Evolutionary conservation across 352 stramenopile species (phyloP).

Genomic region (Plasmopara viticola): DNA sequence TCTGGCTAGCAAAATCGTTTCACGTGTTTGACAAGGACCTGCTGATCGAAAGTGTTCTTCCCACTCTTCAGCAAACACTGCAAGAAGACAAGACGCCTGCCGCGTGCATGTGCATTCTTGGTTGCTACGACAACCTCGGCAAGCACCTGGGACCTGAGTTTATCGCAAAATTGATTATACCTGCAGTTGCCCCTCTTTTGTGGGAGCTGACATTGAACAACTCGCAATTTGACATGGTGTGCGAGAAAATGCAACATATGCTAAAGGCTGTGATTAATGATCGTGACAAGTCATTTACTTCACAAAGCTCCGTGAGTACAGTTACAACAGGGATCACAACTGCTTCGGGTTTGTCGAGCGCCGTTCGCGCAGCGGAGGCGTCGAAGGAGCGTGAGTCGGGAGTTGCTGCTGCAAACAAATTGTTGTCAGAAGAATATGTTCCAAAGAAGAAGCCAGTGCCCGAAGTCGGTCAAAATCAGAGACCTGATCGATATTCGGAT

Average conservation of each 20-base stretch:
- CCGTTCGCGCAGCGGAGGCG: slow-evolving; percentile 55
- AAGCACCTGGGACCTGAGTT: slow-evolving; percentile 83
- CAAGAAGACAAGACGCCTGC: slow-evolving; percentile 77
- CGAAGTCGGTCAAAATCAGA: slow-evolving; percentile 22
- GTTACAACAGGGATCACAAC: slow-evolving; percentile 55
- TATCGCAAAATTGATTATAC: slow-evolving; percentile 76
- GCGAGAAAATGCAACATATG: slow-evolving; percentile 85
- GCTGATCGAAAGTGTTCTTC: slow-evolving; percentile 76
- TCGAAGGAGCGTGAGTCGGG: slow-evolving; percentile 59
- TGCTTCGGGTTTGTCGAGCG: slow-evolving; percentile 60
- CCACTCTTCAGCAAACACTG: slow-evolving; percentile 64
- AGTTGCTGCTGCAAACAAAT: slow-evolving; percentile 65
- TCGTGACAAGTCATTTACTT: slow-evolving; percentile 72
- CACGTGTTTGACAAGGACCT: slow-evolving; percentile 87
- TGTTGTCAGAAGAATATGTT: slow-evolving; percentile 76
- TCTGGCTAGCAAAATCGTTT: slow-evolving; percentile 85
- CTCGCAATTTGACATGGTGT: slow-evolving; percentile 80
- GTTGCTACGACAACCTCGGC: slow-evolving; percentile 85
- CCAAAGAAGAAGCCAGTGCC: slow-evolving; percentile 41
- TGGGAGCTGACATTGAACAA: slow-evolving; percentile 79
- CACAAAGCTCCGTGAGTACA: slow-evolving; percentile 56
- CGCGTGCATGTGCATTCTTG: slow-evolving; percentile 83
- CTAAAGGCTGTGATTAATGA: slow-evolving; percentile 81
- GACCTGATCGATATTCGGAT: slow-evolving; percentile 67
- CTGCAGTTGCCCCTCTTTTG: slow-evolving; percentile 67